Conservation (phyloP, 2,329 filamentous ascomycete genomes). For the Mariannaea sp. region DNA sequence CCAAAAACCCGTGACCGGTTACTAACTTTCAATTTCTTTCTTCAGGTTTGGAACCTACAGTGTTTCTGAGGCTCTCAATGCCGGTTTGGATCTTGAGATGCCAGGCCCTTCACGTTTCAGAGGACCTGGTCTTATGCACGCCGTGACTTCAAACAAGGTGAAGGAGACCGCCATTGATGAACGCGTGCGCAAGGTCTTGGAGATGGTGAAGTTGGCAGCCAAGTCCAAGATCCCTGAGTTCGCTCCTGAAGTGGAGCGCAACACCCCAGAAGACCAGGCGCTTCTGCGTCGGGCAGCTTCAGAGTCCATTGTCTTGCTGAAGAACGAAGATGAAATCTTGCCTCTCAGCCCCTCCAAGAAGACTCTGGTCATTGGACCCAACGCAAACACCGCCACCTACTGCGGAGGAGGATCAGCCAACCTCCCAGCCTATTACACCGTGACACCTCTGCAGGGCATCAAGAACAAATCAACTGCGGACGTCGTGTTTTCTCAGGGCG, state of each 20-base stretch:
- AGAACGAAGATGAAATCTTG: not conserved
- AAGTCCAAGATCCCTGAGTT: no score
- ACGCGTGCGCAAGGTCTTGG: not conserved
- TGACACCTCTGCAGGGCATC: constrained; percentile 7
- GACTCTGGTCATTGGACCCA: not conserved
- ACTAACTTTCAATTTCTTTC: no score
- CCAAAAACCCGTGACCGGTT: no score
- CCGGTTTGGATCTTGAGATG: constrained; percentile 41
- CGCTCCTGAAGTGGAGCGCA: no score
- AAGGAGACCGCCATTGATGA: not conserved
- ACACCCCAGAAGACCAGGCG: no score
- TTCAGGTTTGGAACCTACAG: constrained; percentile 34
- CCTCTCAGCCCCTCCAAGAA: not conserved
- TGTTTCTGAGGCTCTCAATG: constrained; percentile 34
- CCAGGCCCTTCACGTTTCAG: not conserved
- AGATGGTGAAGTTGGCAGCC: not conserved
- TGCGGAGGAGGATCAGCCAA: constrained; percentile 10
- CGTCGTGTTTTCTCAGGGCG: not conserved
- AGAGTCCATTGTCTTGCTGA: constrained; percentile 1
- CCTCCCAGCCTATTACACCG: constrained; percentile 1
- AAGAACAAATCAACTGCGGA: not conserved
- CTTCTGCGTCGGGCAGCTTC: not conserved
- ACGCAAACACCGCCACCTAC: not conserved
- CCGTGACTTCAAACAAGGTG: not conserved
- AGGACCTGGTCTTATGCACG: not conserved